Evolutionary conservation across 2,329 filamentous ascomycete species (phyloP).

Genomic region (Arthrobotrys conoides): DNA sequence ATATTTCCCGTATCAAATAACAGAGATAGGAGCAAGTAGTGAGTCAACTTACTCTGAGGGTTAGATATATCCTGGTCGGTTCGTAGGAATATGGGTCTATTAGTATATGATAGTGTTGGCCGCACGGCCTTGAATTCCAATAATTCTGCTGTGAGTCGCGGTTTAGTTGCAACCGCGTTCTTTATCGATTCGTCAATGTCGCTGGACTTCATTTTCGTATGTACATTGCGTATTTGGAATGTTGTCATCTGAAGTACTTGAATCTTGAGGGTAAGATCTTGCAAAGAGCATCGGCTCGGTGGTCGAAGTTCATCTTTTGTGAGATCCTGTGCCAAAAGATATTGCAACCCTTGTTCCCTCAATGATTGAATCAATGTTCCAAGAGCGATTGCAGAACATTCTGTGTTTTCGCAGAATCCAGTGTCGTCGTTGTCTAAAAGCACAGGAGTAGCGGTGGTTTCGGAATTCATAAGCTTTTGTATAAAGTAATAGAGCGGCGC

Average conservation of each 20-base stretch:
- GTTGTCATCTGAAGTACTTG: not conserved
- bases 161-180: not conserved
- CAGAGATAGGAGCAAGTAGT: not conserved
- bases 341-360: not conserved
- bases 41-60: not conserved
- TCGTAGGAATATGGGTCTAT: not conserved
- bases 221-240: not conserved
- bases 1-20: not conserved
- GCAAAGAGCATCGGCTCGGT: not conserved
- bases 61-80: not conserved
- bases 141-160: not conserved
- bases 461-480: not conserved
- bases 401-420: constrained; percentile 3
- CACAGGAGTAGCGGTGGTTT: no score
- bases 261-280: not conserved
- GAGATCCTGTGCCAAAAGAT: not conserved
- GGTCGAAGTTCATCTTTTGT: not conserved
- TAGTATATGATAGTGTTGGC: no score
- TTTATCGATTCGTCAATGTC: not conserved
- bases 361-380: constrained; percentile 26
- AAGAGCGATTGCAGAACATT: constrained; percentile 25
- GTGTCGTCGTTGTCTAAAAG: not conserved
- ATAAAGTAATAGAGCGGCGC: not conserved
- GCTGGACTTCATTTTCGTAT: not conserved
- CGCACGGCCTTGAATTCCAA: no score